Percentiles rank a stretch among this genome's conserved stretches.
Conservation (phyloP, 106 monocot species). For the Amphibolis antarctica region DNA sequence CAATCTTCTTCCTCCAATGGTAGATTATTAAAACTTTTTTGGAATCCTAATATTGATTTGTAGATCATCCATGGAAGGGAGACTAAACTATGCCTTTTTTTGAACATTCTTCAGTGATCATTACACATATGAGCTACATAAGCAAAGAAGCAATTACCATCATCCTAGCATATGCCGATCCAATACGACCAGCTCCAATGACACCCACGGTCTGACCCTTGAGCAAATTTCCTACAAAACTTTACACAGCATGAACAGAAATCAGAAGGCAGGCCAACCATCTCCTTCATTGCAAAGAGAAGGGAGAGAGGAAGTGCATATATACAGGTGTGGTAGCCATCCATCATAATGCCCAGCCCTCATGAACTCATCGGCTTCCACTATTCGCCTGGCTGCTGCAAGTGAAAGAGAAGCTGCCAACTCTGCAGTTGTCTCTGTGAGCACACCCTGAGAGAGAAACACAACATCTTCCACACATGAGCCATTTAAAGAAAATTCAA, state of each 20-base stretch:
- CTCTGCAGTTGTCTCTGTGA: conserved; percentile 96
- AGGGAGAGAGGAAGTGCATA: background rate
- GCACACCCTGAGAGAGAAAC: conserved; percentile 60
- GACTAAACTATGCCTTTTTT: no score
- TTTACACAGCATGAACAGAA: conserved; percentile 9
- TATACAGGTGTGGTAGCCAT: conserved; percentile 95
- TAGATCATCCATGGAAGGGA: no score
- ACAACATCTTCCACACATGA: no score
- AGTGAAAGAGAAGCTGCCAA: conserved; percentile 90
- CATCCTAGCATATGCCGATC: conserved; percentile 99
- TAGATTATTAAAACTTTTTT: no score
- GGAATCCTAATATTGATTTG: no score
- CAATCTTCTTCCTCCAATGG: background rate
- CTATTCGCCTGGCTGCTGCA: conserved; percentile 79
- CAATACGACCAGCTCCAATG: conserved; percentile 96
- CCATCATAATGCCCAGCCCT: conserved; percentile 90
- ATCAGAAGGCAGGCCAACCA: background rate
- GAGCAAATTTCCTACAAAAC: conserved; percentile 93
- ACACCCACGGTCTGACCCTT: conserved; percentile 98
- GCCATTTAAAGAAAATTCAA: no score
- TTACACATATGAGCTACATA: background rate
- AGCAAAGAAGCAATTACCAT: conserved; percentile 41
- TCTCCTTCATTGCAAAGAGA: background rate
- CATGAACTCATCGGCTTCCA: conserved; percentile 98
- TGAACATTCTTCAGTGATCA: background rate